A percentile compares a stretch with the other conserved stretches of the same genome.
Conservation (phyloP, 2,329 filamentous ascomycete species). For the Exophiala mesophila region DNA sequence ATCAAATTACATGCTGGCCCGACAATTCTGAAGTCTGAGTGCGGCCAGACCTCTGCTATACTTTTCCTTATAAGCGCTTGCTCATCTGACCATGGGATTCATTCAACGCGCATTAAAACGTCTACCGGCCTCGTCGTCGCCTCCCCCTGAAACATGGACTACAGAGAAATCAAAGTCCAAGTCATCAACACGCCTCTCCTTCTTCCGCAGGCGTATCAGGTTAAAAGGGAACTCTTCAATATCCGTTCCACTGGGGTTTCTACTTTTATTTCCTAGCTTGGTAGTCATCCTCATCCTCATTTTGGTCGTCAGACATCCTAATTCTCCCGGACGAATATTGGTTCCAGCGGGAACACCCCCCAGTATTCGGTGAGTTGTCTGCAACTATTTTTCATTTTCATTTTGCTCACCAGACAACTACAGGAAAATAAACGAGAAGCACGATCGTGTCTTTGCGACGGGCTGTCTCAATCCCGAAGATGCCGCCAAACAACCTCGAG, state of each 20-base stretch:
- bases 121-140: conserved; percentile 44
- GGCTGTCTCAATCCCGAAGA: conserved; percentile 73
- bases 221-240: conserved; percentile 87
- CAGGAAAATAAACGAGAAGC: conserved; percentile 93
- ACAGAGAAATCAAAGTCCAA: conserved; percentile 38
- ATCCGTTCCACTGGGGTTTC: conserved; percentile 86
- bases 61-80: too few species aligned
- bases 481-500: conserved; percentile 71
- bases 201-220: conserved; percentile 80
- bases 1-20: too few species aligned
- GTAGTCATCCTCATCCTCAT: conserved; percentile 87
- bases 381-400: conserved; percentile 4
- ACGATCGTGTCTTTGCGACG: conserved; percentile 93
- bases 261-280: conserved; percentile 86
- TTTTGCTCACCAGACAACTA: conserved; percentile 12
- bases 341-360: conserved; percentile 86
- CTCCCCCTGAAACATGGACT: conserved; percentile 42
- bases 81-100: conserved; percentile 42
- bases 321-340: conserved; percentile 72
- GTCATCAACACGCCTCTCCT: conserved; percentile 56
- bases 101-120: conserved; percentile 51
- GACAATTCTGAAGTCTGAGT: too few species aligned
- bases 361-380: conserved; percentile 68
- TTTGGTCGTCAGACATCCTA: conserved; percentile 82
- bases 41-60: conserved; percentile 14